Evolutionary conservation across 2,329 filamentous ascomycete species (phyloP).

Genomic region (Ophiobolus disseminans): DNA sequence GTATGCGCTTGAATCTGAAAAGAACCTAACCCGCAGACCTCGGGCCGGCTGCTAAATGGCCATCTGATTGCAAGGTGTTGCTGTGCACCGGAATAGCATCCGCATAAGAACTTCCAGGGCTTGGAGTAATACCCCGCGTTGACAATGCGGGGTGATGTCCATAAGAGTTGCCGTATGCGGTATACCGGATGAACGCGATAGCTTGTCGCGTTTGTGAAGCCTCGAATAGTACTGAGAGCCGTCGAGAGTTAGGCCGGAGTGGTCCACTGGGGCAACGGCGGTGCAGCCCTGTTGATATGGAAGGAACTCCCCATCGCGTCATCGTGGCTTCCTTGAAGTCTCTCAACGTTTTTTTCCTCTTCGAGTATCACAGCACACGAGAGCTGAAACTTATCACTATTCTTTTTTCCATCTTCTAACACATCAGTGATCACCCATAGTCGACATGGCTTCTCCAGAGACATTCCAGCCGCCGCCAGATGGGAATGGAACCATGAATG

Average conservation of each 20-base stretch:
- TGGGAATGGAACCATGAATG: slow-evolving; percentile 50
- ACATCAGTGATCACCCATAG: background rate
- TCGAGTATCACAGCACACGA: background rate
- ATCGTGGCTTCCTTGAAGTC: background rate
- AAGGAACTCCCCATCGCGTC: slow-evolving; percentile 2
- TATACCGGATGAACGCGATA: background rate
- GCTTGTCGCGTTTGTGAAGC: background rate
- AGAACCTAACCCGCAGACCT: too few relatives aligned
- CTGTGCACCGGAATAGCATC: too few relatives aligned
- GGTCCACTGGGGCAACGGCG: background rate
- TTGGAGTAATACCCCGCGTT: slow-evolving; percentile 4
- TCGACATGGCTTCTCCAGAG: slow-evolving; percentile 10
- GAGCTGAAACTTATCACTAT: background rate
- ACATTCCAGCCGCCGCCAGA: slow-evolving; percentile 22
- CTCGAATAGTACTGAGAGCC: background rate
- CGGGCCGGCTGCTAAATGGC: too few relatives aligned
- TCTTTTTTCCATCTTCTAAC: background rate
- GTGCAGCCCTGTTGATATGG: background rate
- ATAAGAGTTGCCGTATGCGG: slow-evolving; percentile 4
- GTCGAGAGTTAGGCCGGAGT: background rate
- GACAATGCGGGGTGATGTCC: slow-evolving; percentile 2
- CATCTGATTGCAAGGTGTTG: too few relatives aligned
- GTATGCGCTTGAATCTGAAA: too few relatives aligned
- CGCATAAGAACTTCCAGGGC: too few relatives aligned
- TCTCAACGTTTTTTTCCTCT: background rate